phyloP scores from a whole-genome alignment of 352 stramenopile genomes.

The Elongisporangium undulatum region DNA sequence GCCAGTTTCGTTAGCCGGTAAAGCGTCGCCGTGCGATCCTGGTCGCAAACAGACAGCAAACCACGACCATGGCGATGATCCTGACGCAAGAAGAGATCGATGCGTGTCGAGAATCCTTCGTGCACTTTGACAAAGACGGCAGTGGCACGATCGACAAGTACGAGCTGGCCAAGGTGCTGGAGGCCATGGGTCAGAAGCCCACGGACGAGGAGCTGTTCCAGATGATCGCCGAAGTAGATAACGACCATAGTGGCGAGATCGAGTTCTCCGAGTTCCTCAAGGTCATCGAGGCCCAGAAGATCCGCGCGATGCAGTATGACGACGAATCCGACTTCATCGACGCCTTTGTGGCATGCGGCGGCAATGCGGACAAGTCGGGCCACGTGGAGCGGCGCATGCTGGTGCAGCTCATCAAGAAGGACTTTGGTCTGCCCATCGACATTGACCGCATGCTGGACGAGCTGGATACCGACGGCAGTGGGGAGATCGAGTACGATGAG shows the following conservation, averaged over 20 bases:
- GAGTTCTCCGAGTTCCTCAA: slow-evolving; percentile 97
- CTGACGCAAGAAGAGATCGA: slow-evolving; percentile 96
- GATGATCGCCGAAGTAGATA: slow-evolving; percentile 94
- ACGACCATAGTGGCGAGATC: slow-evolving; percentile 94
- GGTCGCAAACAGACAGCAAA: not conserved
- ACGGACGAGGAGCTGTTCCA: slow-evolving; percentile 98
- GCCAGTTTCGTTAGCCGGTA: not conserved
- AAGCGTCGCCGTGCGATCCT: not conserved
- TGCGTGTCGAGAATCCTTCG: slow-evolving; percentile 94
- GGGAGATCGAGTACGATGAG: slow-evolving; percentile 96
- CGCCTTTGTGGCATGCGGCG: slow-evolving; percentile 94
- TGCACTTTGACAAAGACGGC: slow-evolving; percentile 96
- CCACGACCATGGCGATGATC: slow-evolving; percentile 56
- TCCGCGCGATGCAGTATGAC: slow-evolving; percentile 91
- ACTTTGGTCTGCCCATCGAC: slow-evolving; percentile 95
- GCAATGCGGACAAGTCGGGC: slow-evolving; percentile 88
- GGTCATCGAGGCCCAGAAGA: slow-evolving; percentile 97
- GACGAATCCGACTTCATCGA: slow-evolving; percentile 98
- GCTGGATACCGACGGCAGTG: slow-evolving; percentile 92
- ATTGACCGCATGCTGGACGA: slow-evolving; percentile 96
- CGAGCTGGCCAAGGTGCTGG: slow-evolving; percentile 92
- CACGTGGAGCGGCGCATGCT: slow-evolving; percentile 88
- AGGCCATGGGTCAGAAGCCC: slow-evolving; percentile 96
- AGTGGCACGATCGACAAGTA: slow-evolving; percentile 95
- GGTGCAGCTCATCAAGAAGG: slow-evolving; percentile 95